Percentiles rank a stretch among this genome's conserved stretches.
Conservation (phyloP, 2,329 filamentous ascomycete genomes). For the Aschersonia sp. region DNA sequence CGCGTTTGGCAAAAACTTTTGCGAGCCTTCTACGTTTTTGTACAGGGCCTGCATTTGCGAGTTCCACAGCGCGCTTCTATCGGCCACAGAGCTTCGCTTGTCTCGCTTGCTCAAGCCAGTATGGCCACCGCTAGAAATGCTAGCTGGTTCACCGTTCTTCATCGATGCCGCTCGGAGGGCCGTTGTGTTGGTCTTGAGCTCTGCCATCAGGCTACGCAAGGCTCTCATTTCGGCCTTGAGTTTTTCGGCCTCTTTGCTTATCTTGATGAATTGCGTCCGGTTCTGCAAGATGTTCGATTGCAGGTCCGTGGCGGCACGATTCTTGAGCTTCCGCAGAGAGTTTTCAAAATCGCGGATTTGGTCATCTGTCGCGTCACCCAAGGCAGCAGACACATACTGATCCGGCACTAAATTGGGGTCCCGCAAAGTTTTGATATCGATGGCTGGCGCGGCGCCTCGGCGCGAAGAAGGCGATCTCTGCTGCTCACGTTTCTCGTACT, state of each 20-base stretch:
- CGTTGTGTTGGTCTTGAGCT: slow-evolving; percentile 67
- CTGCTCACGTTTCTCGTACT: slow-evolving; percentile 37
- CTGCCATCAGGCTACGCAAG: slow-evolving; percentile 78
- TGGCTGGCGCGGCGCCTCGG: slow-evolving; percentile 41
- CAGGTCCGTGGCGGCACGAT: slow-evolving; percentile 65
- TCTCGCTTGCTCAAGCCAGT: slow-evolving; percentile 51
- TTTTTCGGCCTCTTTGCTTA: slow-evolving; percentile 97
- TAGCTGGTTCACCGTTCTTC: slow-evolving; percentile 30
- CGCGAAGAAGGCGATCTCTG: slow-evolving; percentile 39
- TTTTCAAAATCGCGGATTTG: slow-evolving; percentile 74
- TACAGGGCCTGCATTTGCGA: slow-evolving; percentile 64
- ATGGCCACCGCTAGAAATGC: slow-evolving; percentile 35
- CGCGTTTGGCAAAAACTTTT: slow-evolving; percentile 86
- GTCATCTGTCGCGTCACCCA: slow-evolving; percentile 75
- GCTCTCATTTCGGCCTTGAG: slow-evolving; percentile 92
- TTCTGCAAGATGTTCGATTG: slow-evolving; percentile 97
- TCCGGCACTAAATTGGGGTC: slow-evolving; percentile 70
- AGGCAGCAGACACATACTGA: slow-evolving; percentile 57
- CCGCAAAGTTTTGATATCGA: slow-evolving; percentile 65
- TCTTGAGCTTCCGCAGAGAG: slow-evolving; percentile 61
- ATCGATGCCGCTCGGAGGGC: slow-evolving; percentile 47
- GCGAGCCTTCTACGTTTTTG: slow-evolving; percentile 94
- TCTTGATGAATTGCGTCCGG: slow-evolving; percentile 95
- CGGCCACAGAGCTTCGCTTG: slow-evolving; percentile 78
- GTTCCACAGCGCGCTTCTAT: slow-evolving; percentile 52